Percentiles rank a stretch among this genome's conserved stretches.
These are phyloP conservation scores for Centella asiatica DNA, from an alignment of 129 eudicot species.

Conservation along the genomic window DNA sequence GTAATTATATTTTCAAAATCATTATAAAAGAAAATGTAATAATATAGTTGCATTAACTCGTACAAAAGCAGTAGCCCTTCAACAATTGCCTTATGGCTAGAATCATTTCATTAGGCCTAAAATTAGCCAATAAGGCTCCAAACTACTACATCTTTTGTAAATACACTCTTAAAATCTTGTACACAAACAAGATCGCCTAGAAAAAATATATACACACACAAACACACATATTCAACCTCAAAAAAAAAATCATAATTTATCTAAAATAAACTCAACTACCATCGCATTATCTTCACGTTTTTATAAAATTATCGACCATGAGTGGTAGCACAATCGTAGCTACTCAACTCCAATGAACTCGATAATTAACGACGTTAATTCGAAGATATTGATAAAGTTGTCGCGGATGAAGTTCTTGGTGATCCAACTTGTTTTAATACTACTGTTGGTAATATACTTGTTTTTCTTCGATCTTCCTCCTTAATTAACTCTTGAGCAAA, in stretches of 20 bases:
- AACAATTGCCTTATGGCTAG: no score
- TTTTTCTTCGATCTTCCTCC: conserved; percentile 55
- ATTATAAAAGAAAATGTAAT: no score
- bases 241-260: no score
- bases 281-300: not conserved
- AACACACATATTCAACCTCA: not conserved
- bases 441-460: conserved; percentile 40
- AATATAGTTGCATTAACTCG: no score
- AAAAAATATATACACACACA: no score
- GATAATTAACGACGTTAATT: conserved; percentile 9
- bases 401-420: conserved; percentile 60
- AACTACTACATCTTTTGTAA: no score
- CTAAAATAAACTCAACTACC: no score
- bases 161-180: not conserved
- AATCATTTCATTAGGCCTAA: no score
- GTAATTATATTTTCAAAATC: no score
- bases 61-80: no score
- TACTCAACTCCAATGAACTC: not conserved
- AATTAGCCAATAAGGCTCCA: no score
- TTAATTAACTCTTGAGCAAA: conserved; percentile 39
- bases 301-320: no score
- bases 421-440: conserved; percentile 35
- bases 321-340: not conserved
- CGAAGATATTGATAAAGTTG: conserved; percentile 57
- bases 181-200: not conserved